Evolutionary conservation across 805 yeast genomes (phyloP), one percentile per base, ranked within the genome.

Genomic region (Brettanomyces nanus): DNA sequence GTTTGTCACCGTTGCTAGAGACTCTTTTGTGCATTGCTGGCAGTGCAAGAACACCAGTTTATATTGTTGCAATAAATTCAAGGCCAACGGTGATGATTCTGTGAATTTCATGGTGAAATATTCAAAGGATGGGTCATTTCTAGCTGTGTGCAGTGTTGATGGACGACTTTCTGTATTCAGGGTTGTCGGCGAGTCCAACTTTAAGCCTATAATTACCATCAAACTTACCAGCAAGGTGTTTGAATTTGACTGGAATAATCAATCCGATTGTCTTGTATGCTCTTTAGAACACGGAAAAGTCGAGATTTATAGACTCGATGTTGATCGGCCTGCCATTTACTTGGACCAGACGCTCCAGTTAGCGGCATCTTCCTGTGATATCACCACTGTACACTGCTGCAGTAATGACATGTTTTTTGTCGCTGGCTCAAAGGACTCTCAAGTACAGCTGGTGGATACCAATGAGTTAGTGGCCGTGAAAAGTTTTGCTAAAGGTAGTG

Each of bases 1-100:
- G 14, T 66, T 73, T 47, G 71, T 67, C 5, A 59, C 73, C 3
- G 72, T 65, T 14, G 73, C 73, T 3, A 47, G 68, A 35, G 76
- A 70, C 46, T 53, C 54, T 20, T 46, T 43, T 33, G 48, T 71
- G 25, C 69, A 66, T 42, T 46, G 69, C 14, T 66, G 75, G 75
- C 66, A 64, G 18, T 38, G 45, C n/a, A 36, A 51, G 36, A 20
- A 66, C 61, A 21, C 50, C 23, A 38, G 49, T 9, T 21, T n/a
- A 11, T 9, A 23, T 7, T 11, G 7, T 7, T 7, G 7, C 7
- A 23, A 11, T 7, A 11, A 23, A 23, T 23, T 23, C 26, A 7
- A 23, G 19, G 25, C 25, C 21, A 31, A 31, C 22, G 27, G 14
- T 9, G 25, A 18, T n/a, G n/a, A 23, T 7, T 20, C 42, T n/a